A percentile compares a stretch with the other conserved stretches of the same genome.
Conservation (phyloP, 106 monocot species). For the Acorus gramineus region DNA sequence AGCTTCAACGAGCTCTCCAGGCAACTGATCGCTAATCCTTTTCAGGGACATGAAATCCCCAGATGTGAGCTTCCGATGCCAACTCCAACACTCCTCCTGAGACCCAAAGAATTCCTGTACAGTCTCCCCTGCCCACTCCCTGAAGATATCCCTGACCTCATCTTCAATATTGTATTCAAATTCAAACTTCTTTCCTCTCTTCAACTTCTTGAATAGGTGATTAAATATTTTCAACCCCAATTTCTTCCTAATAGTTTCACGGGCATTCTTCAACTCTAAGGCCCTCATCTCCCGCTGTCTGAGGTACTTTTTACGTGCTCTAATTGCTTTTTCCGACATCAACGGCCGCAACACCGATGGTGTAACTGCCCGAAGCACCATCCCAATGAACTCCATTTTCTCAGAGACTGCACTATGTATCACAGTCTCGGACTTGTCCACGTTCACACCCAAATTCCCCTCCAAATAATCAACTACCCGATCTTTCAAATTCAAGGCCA, state of each 20-base stretch:
- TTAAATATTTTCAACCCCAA: constrained; percentile 70
- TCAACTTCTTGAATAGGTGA: constrained; percentile 73
- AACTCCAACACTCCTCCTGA: constrained; percentile 43
- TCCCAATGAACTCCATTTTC: constrained; percentile 83
- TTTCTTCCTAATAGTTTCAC: constrained; percentile 85
- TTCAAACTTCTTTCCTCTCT: constrained; percentile 30
- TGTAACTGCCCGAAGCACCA: constrained; percentile 77
- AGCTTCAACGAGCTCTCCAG: constrained; percentile 52
- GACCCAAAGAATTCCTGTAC: constrained; percentile 51
- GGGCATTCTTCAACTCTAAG: constrained; percentile 81
- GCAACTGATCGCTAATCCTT: constrained; percentile 71
- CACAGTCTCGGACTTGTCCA: constrained; percentile 44
- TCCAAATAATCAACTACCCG: constrained; percentile 50
- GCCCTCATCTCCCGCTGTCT: constrained; percentile 63
- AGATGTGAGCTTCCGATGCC: constrained; percentile 60
- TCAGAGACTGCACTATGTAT: constrained; percentile 85
- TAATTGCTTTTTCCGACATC: constrained; percentile 83
- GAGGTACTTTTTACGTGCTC: constrained; percentile 83
- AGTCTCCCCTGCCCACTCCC: constrained; percentile 54
- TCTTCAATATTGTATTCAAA: constrained; percentile 53
- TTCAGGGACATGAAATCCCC: constrained; percentile 78
- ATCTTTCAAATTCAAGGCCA: constrained; percentile 57
- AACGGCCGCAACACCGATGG: constrained; percentile 73
- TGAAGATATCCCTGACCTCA: constrained; percentile 60
- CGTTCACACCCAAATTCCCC: constrained; percentile 38